Evolutionary conservation across 2,329 filamentous ascomycete genomes (phyloP).

Genomic region (Alternaria postmessia): DNA sequence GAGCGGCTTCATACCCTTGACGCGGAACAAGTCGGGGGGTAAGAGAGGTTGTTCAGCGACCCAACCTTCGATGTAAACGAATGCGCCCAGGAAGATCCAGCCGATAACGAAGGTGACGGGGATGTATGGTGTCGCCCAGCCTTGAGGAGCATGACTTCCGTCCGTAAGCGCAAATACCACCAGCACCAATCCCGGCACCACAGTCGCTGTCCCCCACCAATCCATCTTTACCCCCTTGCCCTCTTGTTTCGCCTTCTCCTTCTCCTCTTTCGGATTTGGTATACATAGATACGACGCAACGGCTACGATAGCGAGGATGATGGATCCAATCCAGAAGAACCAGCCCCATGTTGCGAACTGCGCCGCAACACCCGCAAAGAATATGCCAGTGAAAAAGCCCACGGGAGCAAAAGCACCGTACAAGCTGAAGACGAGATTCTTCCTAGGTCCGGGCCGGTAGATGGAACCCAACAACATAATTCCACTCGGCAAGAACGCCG

Average conservation of each 20-base stretch:
- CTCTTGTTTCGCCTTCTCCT: slow-evolving; percentile 8
- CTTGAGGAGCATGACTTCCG: slow-evolving; percentile 70
- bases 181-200: slow-evolving; percentile 66
- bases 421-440: slow-evolving; percentile 71
- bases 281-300: slow-evolving; percentile 42
- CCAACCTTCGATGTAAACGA: slow-evolving; percentile 77
- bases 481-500: slow-evolving; percentile 74
- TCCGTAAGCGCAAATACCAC: slow-evolving; percentile 80
- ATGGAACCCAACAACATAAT: slow-evolving; percentile 71
- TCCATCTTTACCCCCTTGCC: slow-evolving; percentile 44
- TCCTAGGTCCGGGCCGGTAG: slow-evolving; percentile 73
- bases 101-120: slow-evolving; percentile 71
- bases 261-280: slow-evolving; percentile 30
- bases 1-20: slow-evolving; percentile 68
- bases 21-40: slow-evolving; percentile 72
- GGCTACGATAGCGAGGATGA: slow-evolving; percentile 43
- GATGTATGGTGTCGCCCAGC: slow-evolving; percentile 79
- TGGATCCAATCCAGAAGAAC: slow-evolving; percentile 47
- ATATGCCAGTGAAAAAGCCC: slow-evolving; percentile 54
- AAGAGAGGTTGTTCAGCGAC: slow-evolving; percentile 73
- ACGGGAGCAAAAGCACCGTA: slow-evolving; percentile 63
- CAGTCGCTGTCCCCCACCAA: slow-evolving; percentile 47
- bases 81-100: slow-evolving; percentile 63
- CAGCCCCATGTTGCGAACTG: slow-evolving; percentile 44
- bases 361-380: slow-evolving; percentile 45